Evolutionary conservation across 768 basidiomycete species (phyloP).

Genomic region (Pulveroboletus sp.): DNA sequence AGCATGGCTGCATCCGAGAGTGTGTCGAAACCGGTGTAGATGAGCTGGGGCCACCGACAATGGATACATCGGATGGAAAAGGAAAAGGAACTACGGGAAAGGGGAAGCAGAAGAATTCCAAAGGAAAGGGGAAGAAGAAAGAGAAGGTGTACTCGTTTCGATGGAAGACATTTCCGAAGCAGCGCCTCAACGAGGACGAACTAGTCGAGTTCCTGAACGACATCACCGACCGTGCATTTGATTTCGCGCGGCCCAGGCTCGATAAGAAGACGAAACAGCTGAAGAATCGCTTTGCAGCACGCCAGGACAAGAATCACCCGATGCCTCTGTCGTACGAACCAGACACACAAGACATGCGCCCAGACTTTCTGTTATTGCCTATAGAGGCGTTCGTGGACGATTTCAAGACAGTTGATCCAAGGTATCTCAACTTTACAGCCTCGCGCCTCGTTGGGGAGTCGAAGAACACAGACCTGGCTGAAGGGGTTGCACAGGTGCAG

Average conservation of each 20-base stretch:
- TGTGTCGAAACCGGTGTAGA: background rate
- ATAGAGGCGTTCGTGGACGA: background rate
- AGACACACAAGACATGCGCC: slow-evolving; percentile 7
- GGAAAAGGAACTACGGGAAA: too few relatives aligned
- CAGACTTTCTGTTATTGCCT: slow-evolving; percentile 3
- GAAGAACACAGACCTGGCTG: background rate
- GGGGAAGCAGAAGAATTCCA: background rate
- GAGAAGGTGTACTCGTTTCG: background rate
- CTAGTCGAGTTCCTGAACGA: slow-evolving; percentile 3
- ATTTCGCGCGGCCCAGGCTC: background rate
- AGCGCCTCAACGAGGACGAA: background rate
- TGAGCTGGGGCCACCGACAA: background rate
- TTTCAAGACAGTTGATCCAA: background rate
- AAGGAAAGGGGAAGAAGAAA: background rate
- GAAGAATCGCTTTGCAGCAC: slow-evolving; percentile 4
- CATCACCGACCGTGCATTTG: background rate
- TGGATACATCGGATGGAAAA: background rate
- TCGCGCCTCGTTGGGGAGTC: background rate
- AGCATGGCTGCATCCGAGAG: background rate
- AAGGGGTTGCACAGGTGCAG: background rate
- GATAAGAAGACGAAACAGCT: too few relatives aligned
- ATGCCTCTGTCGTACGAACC: slow-evolving; percentile 33
- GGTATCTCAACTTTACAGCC: background rate
- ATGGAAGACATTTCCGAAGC: background rate
- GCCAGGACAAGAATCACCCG: background rate